Conservation (phyloP, 2,329 filamentous ascomycete genomes). For the Neofusicoccum parvum region DNA sequence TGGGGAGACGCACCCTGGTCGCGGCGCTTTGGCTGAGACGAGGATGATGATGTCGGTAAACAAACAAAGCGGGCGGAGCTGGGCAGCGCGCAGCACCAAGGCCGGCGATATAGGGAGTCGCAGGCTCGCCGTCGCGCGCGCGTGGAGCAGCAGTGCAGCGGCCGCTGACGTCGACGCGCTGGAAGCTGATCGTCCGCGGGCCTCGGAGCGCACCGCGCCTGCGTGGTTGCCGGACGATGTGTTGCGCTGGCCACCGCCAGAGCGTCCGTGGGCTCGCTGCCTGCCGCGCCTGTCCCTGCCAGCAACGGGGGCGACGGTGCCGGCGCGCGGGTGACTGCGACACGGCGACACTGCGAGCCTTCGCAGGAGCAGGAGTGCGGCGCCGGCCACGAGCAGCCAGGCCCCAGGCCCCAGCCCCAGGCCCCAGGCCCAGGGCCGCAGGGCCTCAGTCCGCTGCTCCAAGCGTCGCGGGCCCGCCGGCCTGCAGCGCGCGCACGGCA, state of each 20-base stretch:
- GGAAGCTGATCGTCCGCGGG: neutral
- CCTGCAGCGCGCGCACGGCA: neutral
- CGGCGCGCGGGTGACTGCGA: too few relatives aligned
- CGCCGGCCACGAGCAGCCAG: too few relatives aligned
- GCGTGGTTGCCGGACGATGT: neutral
- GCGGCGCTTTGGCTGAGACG: neutral
- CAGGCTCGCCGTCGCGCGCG: constrained; percentile 4
- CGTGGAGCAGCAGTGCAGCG: neutral
- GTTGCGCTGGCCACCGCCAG: neutral
- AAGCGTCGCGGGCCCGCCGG: too few relatives aligned
- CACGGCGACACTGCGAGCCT: too few relatives aligned
- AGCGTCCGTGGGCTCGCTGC: neutral
- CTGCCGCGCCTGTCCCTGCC: neutral
- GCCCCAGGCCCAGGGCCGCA: too few relatives aligned
- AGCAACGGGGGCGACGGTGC: too few relatives aligned
- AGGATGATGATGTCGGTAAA: constrained; percentile 15
- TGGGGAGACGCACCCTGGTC: constrained; percentile 11
- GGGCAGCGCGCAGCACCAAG: neutral
- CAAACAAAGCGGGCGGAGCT: constrained; percentile 1
- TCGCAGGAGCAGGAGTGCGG: too few relatives aligned
- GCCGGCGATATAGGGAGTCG: constrained; percentile 1
- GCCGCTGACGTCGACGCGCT: constrained; percentile 13
- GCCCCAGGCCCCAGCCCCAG: too few relatives aligned
- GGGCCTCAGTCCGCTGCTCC: too few relatives aligned
- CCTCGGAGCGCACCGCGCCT: constrained; percentile 1